These are phyloP conservation scores for Lactifluus echinatus DNA, from an alignment of 768 basidiomycete species.

Conservation along the genomic window DNA sequence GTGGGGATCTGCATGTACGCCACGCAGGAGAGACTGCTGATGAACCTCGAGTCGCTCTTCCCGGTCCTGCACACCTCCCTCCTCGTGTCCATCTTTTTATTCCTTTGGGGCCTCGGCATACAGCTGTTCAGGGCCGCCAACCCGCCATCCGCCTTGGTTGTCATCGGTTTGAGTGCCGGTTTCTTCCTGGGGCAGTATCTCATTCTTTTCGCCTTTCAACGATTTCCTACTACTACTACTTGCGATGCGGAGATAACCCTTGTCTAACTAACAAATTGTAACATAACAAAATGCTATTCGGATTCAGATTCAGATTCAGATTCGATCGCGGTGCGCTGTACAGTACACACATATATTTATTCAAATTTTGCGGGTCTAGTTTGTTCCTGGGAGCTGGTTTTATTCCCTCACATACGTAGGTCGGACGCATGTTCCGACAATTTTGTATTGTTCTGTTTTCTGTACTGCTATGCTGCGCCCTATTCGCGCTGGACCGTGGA, in stretches of 20 bases:
- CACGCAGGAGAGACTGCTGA: background rate
- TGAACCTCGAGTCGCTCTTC: background rate
- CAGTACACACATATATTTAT: background rate
- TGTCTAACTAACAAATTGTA: background rate
- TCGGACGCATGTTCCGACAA: background rate
- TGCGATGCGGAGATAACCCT: background rate
- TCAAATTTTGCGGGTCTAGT: background rate
- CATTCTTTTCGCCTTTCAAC: background rate
- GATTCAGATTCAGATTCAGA: background rate
- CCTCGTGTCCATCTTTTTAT: background rate
- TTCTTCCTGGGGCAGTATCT: conserved; percentile 1
- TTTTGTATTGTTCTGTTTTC: background rate
- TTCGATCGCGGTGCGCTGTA: background rate
- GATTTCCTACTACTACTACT: background rate
- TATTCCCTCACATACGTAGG: background rate
- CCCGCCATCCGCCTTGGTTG: background rate
- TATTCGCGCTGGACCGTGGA: too few relatives aligned
- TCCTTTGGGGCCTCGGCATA: background rate
- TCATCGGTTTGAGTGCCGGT: background rate
- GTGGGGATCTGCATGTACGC: background rate
- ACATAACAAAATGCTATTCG: too few relatives aligned
- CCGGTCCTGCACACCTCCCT: background rate
- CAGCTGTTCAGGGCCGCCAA: background rate
- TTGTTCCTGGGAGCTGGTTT: background rate
- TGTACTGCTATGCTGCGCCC: background rate